phyloP scores from a whole-genome alignment of 768 basidiomycete species.

The Amanita fuliginea region DNA sequence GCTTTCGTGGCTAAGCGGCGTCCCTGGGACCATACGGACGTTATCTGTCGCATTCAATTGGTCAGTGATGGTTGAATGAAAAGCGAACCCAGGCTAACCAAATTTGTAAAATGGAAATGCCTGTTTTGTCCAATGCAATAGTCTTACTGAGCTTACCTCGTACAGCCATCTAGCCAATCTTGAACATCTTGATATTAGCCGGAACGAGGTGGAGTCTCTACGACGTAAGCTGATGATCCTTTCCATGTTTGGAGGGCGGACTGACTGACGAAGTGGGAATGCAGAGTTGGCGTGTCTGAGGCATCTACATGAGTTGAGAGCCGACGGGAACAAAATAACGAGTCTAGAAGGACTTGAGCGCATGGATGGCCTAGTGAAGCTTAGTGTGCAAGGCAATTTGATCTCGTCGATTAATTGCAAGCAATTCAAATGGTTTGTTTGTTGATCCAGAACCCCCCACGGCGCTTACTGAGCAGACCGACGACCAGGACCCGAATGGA shows the following conservation, averaged over 20 bases:
- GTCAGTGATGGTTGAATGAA: slow-evolving; percentile 30
- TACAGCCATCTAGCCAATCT: slow-evolving; percentile 81
- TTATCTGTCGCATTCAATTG: slow-evolving; percentile 68
- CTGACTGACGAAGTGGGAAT: slow-evolving; percentile 5
- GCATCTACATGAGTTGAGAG: slow-evolving; percentile 80
- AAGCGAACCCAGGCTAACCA: slow-evolving; percentile 7
- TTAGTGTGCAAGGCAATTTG: slow-evolving; percentile 71
- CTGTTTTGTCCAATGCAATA: slow-evolving; percentile 18
- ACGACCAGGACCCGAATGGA: slow-evolving; percentile 52
- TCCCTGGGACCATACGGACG: slow-evolving; percentile 62
- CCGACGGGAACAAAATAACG: slow-evolving; percentile 76
- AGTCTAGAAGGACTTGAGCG: slow-evolving; percentile 66
- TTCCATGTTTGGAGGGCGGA: neutral
- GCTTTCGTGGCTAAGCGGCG: slow-evolving; percentile 70
- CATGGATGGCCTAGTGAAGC: slow-evolving; percentile 74
- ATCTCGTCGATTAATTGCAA: slow-evolving; percentile 52
- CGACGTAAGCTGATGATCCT: slow-evolving; percentile 47
- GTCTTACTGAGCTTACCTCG: slow-evolving; percentile 79
- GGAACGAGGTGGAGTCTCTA: slow-evolving; percentile 83
- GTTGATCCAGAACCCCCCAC: slow-evolving; percentile 6
- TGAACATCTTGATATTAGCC: slow-evolving; percentile 83
- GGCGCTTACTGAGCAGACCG: slow-evolving; percentile 5
- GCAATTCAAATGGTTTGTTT: slow-evolving; percentile 56
- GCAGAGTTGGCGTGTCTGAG: slow-evolving; percentile 76
- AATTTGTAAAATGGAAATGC: slow-evolving; percentile 4